A percentile compares a stretch with the other conserved stretches of the same genome.
Evolutionary conservation across 2,329 filamentous ascomycete genomes (phyloP).

Genomic region (Fusarium kyushuense): DNA sequence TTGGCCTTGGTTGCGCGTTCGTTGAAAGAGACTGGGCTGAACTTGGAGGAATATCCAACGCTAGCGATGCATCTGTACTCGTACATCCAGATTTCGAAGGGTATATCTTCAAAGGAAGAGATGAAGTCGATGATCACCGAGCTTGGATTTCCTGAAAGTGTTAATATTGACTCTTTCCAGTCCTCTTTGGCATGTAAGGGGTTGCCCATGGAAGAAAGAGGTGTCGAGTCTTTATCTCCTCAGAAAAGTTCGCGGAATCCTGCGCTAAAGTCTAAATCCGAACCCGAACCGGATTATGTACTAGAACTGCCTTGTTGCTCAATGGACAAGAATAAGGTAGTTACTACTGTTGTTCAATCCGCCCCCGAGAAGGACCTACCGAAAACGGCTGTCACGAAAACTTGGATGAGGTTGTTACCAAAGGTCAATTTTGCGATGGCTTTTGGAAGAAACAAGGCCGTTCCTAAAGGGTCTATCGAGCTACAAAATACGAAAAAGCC

Average conservation of each 20-base stretch:
- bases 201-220: background rate
- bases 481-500: background rate
- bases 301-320: background rate
- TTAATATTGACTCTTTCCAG: background rate
- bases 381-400: too few species aligned
- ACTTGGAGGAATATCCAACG: background rate
- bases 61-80: background rate
- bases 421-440: background rate
- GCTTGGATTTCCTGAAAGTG: background rate
- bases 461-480: too few species aligned
- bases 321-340: background rate
- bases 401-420: background rate
- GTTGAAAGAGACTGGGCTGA: background rate
- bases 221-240: background rate
- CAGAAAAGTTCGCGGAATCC: too few species aligned
- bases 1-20: background rate
- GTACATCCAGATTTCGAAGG: background rate
- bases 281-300: too few species aligned
- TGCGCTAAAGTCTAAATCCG: accelerated
- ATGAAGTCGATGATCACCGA: background rate
- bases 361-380: background rate
- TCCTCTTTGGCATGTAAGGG: background rate
- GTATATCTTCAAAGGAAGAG: background rate
- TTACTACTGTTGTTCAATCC: too few species aligned
- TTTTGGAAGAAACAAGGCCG: background rate